phyloP scores from a whole-genome alignment of 371 early-diverging fungal genomes.

The Haplosporangium sp. region DNA sequence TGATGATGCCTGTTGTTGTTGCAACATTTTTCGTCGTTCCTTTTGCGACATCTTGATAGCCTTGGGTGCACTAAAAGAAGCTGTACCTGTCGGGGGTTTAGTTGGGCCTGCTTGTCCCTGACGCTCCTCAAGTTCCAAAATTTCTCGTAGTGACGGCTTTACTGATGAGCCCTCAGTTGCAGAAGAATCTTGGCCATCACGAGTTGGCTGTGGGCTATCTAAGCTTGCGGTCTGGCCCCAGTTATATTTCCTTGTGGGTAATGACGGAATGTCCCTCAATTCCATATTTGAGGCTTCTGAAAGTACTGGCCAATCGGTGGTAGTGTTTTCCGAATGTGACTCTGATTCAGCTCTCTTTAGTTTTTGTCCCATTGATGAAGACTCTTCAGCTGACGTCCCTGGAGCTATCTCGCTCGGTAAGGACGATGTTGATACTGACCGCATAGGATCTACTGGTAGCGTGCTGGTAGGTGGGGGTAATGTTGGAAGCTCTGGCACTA shows the following conservation, averaged over 20 bases:
- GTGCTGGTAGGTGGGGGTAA: not conserved
- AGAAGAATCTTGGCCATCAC: not conserved
- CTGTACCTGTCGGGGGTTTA: not conserved
- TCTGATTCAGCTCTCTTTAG: not conserved
- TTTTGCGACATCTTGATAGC: conserved; percentile 46
- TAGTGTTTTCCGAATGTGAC: not conserved
- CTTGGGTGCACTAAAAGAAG: not conserved
- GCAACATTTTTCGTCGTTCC: conserved; percentile 38
- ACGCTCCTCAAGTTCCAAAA: conserved; percentile 42
- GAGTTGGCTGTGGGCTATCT: not conserved
- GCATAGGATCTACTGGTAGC: not conserved
- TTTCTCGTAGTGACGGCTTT: conserved; percentile 59
- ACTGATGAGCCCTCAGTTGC: not conserved
- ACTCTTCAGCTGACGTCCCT: not conserved
- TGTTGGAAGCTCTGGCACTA: not conserved
- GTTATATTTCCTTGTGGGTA: conserved; percentile 19
- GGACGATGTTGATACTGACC: conserved; percentile 1
- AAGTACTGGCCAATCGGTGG: conserved; percentile 18
- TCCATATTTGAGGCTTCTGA: conserved; percentile 8
- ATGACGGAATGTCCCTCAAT: conserved; percentile 8
- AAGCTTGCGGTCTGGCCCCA: conserved; percentile 26
- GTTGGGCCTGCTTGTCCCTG: conserved; percentile 12
- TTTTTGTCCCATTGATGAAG: not conserved
- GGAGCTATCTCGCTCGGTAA: not conserved
- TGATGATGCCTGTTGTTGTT: conserved; percentile 24